Conservation (phyloP, 2,329 filamentous ascomycete genomes). For the Lecanicillium sp. region DNA sequence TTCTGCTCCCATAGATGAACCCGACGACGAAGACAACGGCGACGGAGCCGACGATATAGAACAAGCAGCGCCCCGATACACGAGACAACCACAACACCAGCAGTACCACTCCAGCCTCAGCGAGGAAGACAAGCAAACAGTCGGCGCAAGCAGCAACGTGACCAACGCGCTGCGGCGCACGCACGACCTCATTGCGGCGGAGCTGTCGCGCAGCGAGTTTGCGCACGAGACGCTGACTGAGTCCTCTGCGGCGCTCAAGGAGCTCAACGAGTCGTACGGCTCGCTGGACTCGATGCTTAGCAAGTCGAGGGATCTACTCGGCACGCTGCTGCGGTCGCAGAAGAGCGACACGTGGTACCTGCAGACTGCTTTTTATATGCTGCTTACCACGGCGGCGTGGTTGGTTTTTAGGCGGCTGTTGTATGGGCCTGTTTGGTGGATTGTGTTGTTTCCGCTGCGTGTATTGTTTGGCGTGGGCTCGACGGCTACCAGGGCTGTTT, state of each 20-base stretch:
- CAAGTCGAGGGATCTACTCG: conserved; percentile 66
- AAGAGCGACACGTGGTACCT: conserved; percentile 99
- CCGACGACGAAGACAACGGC: conserved; percentile 18
- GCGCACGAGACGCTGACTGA: conserved; percentile 82
- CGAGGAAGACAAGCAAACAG: conserved; percentile 62
- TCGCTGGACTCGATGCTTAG: conserved; percentile 70
- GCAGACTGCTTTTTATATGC: conserved; percentile 77
- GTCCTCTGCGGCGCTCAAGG: conserved; percentile 72
- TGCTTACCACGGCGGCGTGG: conserved; percentile 72
- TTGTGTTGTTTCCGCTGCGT: conserved; percentile 75
- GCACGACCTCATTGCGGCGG: conserved; percentile 76
- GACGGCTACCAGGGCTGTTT: conserved; percentile 44
- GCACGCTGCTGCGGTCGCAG: conserved; percentile 72
- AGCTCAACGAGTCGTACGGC: conserved; percentile 73
- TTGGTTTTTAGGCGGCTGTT: conserved; percentile 75
- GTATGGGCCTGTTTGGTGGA: conserved; percentile 86
- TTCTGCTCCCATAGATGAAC: conserved; percentile 31
- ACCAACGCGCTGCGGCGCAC: conserved; percentile 77
- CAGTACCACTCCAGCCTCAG: conserved; percentile 32
- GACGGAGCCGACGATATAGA: conserved; percentile 11
- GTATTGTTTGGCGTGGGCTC: conserved; percentile 52
- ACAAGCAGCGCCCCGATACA: conserved; percentile 15
- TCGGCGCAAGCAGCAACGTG: conserved; percentile 73
- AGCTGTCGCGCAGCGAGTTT: conserved; percentile 80
- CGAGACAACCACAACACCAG: conserved; percentile 17